A percentile compares a stretch with the other conserved stretches of the same genome.
Conservation (phyloP, 2,329 filamentous ascomycete species). For the Ophidiomyces ophidiicola region DNA sequence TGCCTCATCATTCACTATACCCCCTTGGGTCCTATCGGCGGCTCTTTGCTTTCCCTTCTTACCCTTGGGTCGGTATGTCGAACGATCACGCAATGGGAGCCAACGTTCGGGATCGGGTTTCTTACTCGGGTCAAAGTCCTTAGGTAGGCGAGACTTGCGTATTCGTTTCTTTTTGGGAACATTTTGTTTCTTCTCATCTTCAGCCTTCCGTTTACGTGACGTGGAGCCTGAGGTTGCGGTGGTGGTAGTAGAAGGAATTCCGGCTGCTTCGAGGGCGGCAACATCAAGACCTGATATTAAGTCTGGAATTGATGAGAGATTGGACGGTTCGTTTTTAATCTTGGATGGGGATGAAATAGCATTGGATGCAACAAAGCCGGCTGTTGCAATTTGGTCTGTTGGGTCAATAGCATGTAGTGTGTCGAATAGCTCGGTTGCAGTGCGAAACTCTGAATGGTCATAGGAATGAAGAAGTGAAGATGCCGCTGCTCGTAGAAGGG, state of each 20-base stretch:
- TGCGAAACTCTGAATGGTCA: constrained; percentile 51
- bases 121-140: constrained; percentile 55
- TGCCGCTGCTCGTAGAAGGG: constrained; percentile 71
- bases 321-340: constrained; percentile 27
- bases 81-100: constrained; percentile 80
- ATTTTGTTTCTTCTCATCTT: constrained; percentile 20
- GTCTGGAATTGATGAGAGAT: constrained; percentile 30
- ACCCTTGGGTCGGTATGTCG: constrained; percentile 77
- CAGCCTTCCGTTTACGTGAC: constrained; percentile 31
- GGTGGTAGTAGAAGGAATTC: constrained; percentile 27
- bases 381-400: constrained; percentile 55
- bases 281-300: constrained; percentile 35
- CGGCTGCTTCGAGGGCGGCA: constrained; percentile 34
- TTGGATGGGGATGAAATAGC: constrained; percentile 40
- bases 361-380: constrained; percentile 76
- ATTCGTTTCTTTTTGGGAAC: constrained; percentile 30
- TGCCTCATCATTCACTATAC: constrained; percentile 57
- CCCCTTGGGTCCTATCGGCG: constrained; percentile 71
- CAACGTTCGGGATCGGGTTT: constrained; percentile 82
- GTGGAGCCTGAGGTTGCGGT: constrained; percentile 18
- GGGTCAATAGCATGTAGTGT: constrained; percentile 54
- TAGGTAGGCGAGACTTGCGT: constrained; percentile 37
- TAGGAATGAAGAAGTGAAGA: constrained; percentile 67
- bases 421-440: constrained; percentile 68
- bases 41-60: constrained; percentile 83